Evolutionary conservation across 2,329 filamentous ascomycete species (phyloP).

Genomic region (Fusarium chlamydosporum): DNA sequence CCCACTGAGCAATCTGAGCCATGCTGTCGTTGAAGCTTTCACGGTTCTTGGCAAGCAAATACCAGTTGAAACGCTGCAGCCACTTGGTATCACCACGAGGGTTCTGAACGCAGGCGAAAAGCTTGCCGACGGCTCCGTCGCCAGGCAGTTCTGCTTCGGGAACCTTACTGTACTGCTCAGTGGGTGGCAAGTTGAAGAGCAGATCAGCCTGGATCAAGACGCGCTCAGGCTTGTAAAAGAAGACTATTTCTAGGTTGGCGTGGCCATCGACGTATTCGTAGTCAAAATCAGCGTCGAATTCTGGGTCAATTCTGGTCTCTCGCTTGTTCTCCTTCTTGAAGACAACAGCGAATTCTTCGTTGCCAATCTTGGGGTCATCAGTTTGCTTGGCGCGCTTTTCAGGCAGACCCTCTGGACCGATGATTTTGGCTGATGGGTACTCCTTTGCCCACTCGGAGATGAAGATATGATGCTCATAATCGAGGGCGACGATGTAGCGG

Average conservation of each 20-base stretch:
- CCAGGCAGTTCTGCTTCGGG: constrained; percentile 55
- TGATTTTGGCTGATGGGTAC: constrained; percentile 82
- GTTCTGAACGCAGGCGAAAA: constrained; percentile 69
- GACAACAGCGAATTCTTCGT: constrained; percentile 74
- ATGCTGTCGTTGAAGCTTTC: constrained; percentile 78
- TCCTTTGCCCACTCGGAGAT: constrained; percentile 85
- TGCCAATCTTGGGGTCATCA: constrained; percentile 61
- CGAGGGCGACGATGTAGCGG: constrained; percentile 87
- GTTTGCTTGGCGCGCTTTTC: constrained; percentile 80
- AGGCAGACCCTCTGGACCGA: constrained; percentile 85
- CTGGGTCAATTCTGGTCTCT: constrained; percentile 71
- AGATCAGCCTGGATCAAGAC: constrained; percentile 92
- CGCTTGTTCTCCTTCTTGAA: constrained; percentile 72
- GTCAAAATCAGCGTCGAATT: constrained; percentile 90
- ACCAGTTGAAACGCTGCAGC: constrained; percentile 88
- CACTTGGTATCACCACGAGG: constrained; percentile 77
- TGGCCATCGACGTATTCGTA: constrained; percentile 86
- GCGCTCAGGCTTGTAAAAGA: constrained; percentile 82
- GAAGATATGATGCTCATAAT: constrained; percentile 96
- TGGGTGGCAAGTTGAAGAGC: constrained; percentile 89
- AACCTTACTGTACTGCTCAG: constrained; percentile 86
- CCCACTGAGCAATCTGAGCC: constrained; percentile 79
- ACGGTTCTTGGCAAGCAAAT: constrained; percentile 75
- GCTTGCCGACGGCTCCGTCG: constrained; percentile 57
- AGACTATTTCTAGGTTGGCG: constrained; percentile 88